Conservation (phyloP, 352 stramenopile species). For the Phytophthora meadii region DNA sequence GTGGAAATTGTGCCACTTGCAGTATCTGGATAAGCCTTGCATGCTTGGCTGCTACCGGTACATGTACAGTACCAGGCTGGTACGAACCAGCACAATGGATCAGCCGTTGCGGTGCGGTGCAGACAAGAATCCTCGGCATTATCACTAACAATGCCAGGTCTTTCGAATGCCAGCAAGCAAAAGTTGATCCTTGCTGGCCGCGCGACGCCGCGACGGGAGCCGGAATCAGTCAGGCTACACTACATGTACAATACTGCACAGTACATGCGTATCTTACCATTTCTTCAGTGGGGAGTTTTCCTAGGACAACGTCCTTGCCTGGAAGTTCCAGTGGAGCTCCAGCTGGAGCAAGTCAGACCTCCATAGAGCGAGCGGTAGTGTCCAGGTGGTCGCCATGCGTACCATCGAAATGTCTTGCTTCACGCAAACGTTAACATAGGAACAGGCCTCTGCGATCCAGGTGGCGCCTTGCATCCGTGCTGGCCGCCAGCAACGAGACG, state of each 20-base stretch:
- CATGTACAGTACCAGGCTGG: too few species aligned
- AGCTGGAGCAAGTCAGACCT: conserved; percentile 17
- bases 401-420: conserved; percentile 12
- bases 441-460: conserved; percentile 17
- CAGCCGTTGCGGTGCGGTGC: not conserved
- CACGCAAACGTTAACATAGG: conserved; percentile 1
- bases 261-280: too few species aligned
- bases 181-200: conserved; percentile 16
- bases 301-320: too few species aligned
- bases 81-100: not conserved
- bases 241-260: too few species aligned
- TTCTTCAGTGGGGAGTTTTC: too few species aligned
- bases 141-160: too few species aligned
- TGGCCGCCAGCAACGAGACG: conserved; percentile 23
- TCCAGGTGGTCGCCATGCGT: conserved; percentile 6
- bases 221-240: not conserved
- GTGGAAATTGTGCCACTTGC: not conserved
- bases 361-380: conserved; percentile 19
- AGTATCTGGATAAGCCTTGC: too few species aligned
- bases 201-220: conserved; percentile 19
- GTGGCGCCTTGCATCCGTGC: conserved; percentile 18
- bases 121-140: not conserved
- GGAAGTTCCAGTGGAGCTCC: not conserved
- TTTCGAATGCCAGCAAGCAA: conserved; percentile 6
- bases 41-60: too few species aligned